Evolutionary conservation across 768 basidiomycete genomes (phyloP).

Genomic region (Suillus paluster): DNA sequence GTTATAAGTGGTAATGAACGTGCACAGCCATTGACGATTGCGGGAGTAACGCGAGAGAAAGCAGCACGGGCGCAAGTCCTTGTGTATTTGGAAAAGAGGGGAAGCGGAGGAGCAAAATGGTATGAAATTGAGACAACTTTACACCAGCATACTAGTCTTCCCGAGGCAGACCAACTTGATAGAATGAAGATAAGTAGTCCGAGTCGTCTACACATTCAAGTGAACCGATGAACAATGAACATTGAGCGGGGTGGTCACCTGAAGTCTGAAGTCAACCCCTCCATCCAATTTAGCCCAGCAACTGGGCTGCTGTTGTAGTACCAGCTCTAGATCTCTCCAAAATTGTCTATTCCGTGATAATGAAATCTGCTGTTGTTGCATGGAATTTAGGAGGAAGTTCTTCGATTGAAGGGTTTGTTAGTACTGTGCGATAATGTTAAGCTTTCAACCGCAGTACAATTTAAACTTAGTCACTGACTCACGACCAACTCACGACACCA

Average conservation of each 20-base stretch:
- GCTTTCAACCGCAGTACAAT: background rate
- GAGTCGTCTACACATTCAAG: too few species aligned
- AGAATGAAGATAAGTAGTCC: too few species aligned
- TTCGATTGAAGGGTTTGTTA: too few species aligned
- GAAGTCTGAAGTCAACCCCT: too few species aligned
- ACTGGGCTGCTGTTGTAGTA: background rate
- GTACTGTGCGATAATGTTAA: background rate
- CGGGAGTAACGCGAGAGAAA: conserved; percentile 66
- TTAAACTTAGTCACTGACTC: background rate
- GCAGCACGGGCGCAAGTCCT: conserved; percentile 67
- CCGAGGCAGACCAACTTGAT: too few species aligned
- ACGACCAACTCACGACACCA: background rate
- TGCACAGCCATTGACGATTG: conserved; percentile 44
- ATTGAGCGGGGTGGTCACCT: too few species aligned
- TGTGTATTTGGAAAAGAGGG: background rate
- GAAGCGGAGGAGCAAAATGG: background rate
- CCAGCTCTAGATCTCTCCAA: background rate
- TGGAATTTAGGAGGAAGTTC: background rate
- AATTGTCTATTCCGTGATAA: background rate
- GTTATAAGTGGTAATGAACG: conserved; percentile 46
- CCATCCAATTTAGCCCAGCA: too few species aligned
- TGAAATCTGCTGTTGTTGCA: background rate
- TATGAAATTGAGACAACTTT: background rate
- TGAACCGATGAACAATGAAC: too few species aligned
- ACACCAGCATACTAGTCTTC: too few species aligned